A percentile compares a stretch with the other conserved stretches of the same genome.
phyloP scores from a whole-genome alignment of 2,329 filamentous ascomycete genomes.

The Cladosporium velox region DNA sequence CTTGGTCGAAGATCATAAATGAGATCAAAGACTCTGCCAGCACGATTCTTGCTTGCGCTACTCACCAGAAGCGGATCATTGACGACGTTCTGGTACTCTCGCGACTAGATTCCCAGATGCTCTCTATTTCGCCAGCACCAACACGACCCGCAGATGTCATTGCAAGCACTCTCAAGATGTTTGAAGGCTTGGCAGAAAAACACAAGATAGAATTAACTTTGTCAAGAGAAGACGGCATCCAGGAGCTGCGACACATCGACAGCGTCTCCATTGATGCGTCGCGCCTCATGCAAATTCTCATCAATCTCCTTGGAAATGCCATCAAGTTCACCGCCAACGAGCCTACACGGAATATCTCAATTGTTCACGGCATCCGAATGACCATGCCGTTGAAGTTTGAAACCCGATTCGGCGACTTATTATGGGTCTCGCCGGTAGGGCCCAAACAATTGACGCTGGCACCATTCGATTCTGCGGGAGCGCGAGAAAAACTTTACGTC shows the following conservation, averaged over 20 bases:
- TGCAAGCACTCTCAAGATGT: slow-evolving; percentile 40
- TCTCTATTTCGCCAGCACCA: slow-evolving; percentile 41
- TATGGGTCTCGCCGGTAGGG: background rate
- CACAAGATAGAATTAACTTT: slow-evolving; percentile 33
- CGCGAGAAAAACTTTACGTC: slow-evolving; percentile 25
- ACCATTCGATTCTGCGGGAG: background rate
- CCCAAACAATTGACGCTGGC: background rate
- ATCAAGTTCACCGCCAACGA: slow-evolving; percentile 50
- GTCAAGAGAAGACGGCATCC: background rate
- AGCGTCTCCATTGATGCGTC: slow-evolving; percentile 31
- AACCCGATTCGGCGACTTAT: background rate
- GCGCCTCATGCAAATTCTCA: slow-evolving; percentile 41
- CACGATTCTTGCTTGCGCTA: slow-evolving; percentile 35
- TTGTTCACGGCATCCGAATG: slow-evolving; percentile 24
- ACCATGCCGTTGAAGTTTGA: background rate
- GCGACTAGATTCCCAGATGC: slow-evolving; percentile 38
- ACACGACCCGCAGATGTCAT: slow-evolving; percentile 38
- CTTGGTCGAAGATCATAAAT: slow-evolving; percentile 10
- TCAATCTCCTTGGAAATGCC: slow-evolving; percentile 47
- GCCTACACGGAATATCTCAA: slow-evolving; percentile 39
- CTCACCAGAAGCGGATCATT: slow-evolving; percentile 45
- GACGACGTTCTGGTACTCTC: slow-evolving; percentile 50
- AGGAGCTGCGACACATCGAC: slow-evolving; percentile 33
- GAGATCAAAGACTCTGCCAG: slow-evolving; percentile 30
- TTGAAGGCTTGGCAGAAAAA: slow-evolving; percentile 40